Base-by-base conservation (phyloP, 129 eudicot species). In the Lonicera japonica region DNA sequence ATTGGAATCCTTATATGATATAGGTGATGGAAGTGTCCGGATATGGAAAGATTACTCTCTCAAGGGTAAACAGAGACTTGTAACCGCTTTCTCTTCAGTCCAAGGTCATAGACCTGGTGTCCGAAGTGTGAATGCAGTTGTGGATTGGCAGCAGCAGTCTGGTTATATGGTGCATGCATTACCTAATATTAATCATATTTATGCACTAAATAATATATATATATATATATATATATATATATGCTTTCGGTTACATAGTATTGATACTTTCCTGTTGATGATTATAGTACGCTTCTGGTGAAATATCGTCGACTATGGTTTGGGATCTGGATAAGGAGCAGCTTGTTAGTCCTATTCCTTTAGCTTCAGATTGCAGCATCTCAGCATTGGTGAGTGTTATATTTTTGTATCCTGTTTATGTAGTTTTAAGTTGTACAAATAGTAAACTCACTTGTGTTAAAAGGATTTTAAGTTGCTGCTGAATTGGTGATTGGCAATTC, bases 141-240 rank as follows among this genome's bases (percentile, higher is more conserved):
- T 92, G 74, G 99, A 92, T 82, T 92, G 99, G 99, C 99, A 92
- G 79, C 99, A 92, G 71, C 95, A 85, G 70, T 92, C 99, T 66
- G 99, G 99, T 63, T 85, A 78, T 81, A 77, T 92, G 89, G 99
- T 90, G 77, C 48, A 55, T 39, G 48, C 59, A 10, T 14, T 1
- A 43, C 36, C 16, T 43, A 43, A 43, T 43, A 14, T 8, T 43
- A 8, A 2, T 43, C 5, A 43, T 14, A 43, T 14, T 2, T 43
- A 43, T 43, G 50, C 16, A 43, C 16, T 1, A 43, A 43, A 43
- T 43, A 11, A 3, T 14, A 43, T 14, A 43, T 14, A 43, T 43
- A 43, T 43, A 10, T 43, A 43, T 43, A 43, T 43, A 10, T 43
- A 3, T 43, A 4, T 10, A 43, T 43, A 4, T 43, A 3, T 43